Base-by-base conservation (phyloP, 129 eudicot genomes). In the Apium graveolens region DNA sequence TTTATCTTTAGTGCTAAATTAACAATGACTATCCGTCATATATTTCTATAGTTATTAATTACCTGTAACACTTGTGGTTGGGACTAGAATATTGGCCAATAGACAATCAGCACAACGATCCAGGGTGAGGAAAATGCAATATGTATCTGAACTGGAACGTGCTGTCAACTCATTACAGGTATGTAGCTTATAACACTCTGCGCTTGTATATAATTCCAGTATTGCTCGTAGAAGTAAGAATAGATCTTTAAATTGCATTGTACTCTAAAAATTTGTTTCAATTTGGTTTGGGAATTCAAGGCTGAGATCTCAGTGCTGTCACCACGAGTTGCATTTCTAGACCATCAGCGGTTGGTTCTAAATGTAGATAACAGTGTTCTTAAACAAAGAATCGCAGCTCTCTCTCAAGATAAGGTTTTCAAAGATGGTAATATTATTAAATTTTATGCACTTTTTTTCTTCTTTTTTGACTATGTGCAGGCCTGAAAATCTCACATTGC, bases 31-130 rank as follows among this genome's bases (percentile, higher is more conserved):
- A 55, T 5, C 11, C 1, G 65, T 21, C n/a, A 9, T 21, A 60
- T 10, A 60, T 60, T 65, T 1, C 7, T 70, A 1, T 46, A 8
- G 27, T 48, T 35, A 4, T 21, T 39, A 53, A 11, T 32, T 5
- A 5, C 29, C 46, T 18, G 29, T 27, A 0, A n/a, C n/a, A 12
- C 31, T 39, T 74, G 73, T 34, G 48, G 45, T 43, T 73, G 17
- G 39, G 2, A 44, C 5, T 46, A 91, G 98, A 79, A 94, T 94
- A 41, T 82, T 95, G 88, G 98, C 98, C 0, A 95, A 95, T 73
- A 83, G 98, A 66, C 98, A 95, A 82, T 95, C 98, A 42, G 98
- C 98, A 45, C 98, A 95, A 76, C 86, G 97, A 73, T 95, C 98
- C 42, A 80, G 98, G 78, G 98, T 95, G 90, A 88, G 97, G 87